phyloP scores from a whole-genome alignment of 2,329 filamentous ascomycete genomes.

The Fusarium subglutinans region DNA sequence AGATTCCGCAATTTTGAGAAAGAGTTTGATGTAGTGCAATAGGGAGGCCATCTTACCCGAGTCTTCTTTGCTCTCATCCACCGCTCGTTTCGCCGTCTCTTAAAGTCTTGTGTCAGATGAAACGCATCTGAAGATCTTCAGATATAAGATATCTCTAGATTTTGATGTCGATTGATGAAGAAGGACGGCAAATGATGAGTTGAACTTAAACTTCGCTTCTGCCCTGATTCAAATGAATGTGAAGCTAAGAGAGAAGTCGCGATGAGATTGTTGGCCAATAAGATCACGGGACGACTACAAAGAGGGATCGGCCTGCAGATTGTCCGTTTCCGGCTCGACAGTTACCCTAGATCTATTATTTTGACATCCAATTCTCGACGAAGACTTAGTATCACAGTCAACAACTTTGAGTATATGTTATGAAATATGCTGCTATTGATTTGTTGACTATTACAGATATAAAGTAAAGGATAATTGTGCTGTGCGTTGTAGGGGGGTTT shows the following conservation, averaged over 20 bases:
- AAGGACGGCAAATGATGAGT: constrained; percentile 17
- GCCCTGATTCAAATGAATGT: constrained; percentile 21
- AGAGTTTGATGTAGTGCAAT: neutral
- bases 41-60: constrained; percentile 17
- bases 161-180: neutral
- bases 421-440: neutral
- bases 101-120: neutral
- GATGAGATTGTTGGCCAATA: constrained; percentile 38
- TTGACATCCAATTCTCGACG: neutral
- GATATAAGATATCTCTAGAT: neutral
- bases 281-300: constrained; percentile 7
- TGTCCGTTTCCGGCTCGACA: constrained; percentile 34
- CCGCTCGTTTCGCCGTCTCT: neutral
- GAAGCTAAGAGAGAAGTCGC: constrained; percentile 30
- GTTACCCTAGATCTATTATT: constrained; percentile 19
- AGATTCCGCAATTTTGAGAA: neutral
- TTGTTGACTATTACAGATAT: neutral
- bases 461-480: neutral
- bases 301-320: constrained; percentile 28
- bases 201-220: constrained; percentile 10
- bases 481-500: neutral
- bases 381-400: neutral
- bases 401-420: neutral
- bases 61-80: constrained; percentile 27
- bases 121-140: neutral